phyloP scores from a whole-genome alignment of 495 filamentous ascomycete species.

The Aspergillus sclerotiicarbonarius region DNA sequence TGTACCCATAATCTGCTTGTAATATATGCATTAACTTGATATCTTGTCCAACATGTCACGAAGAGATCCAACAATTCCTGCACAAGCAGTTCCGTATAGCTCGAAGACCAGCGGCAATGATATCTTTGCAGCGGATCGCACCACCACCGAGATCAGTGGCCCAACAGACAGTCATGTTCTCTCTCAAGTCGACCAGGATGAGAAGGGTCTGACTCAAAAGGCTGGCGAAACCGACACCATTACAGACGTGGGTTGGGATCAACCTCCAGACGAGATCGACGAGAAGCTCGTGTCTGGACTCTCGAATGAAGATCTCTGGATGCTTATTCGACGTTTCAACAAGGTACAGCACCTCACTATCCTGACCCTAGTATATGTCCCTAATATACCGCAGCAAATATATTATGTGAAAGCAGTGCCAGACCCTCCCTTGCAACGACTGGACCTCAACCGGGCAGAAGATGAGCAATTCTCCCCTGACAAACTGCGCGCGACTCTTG shows the following conservation, averaged over 20 bases:
- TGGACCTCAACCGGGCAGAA: slow-evolving; percentile 81
- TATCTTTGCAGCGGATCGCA: neutral
- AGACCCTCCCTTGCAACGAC: slow-evolving; percentile 51
- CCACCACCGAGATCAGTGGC: slow-evolving; percentile 9
- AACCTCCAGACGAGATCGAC: slow-evolving; percentile 54
- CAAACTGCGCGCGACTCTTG: slow-evolving; percentile 74
- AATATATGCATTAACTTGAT: neutral
- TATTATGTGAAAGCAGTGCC: slow-evolving; percentile 76
- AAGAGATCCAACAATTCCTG: neutral
- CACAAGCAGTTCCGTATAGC: neutral
- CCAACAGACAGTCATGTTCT: slow-evolving; percentile 52
- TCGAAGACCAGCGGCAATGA: slow-evolving; percentile 1
- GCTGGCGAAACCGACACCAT: slow-evolving; percentile 48
- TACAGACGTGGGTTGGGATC: slow-evolving; percentile 73
- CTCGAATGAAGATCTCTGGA: slow-evolving; percentile 76
- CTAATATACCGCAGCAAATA: slow-evolving; percentile 61
- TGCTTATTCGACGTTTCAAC: slow-evolving; percentile 73
- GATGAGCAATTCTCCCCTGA: slow-evolving; percentile 87
- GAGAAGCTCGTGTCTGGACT: slow-evolving; percentile 61
- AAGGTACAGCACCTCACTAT: slow-evolving; percentile 49
- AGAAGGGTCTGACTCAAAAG: slow-evolving; percentile 50
- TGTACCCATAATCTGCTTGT: neutral
- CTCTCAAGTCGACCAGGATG: slow-evolving; percentile 41
- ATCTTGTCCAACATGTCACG: neutral
- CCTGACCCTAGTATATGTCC: neutral